A percentile compares a stretch with the other conserved stretches of the same genome.
Conservation (phyloP, 805 yeast genomes). For the Geotrichum ghanense region DNA sequence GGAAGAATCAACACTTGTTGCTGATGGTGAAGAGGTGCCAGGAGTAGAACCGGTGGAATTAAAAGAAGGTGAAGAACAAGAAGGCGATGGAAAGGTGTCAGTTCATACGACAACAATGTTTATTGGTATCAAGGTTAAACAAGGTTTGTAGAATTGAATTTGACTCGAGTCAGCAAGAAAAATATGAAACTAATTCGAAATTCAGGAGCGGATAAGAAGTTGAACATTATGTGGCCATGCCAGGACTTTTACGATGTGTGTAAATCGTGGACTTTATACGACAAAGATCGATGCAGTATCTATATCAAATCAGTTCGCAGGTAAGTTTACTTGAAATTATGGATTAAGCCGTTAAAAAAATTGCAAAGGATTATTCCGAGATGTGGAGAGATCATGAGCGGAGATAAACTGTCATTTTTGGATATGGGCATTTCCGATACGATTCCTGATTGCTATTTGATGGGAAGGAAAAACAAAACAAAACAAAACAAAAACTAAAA, state of each 20-base stretch:
- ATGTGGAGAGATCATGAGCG: too few species aligned
- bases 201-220: constrained; percentile 33
- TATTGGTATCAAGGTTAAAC: constrained; percentile 39
- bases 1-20: constrained; percentile 45
- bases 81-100: constrained; percentile 18
- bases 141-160: constrained; percentile 31
- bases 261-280: constrained; percentile 57
- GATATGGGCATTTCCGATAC: too few species aligned
- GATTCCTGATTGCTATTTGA: too few species aligned
- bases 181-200: constrained; percentile 12
- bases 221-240: constrained; percentile 84
- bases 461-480: too few species aligned
- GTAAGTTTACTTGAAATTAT: constrained; percentile 14
- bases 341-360: too few species aligned
- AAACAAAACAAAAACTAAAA: too few species aligned
- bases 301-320: constrained; percentile 63
- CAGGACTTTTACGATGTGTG: constrained; percentile 77
- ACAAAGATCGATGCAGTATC: constrained; percentile 47
- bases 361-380: too few species aligned
- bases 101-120: constrained; percentile 64
- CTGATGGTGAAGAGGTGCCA: constrained; percentile 49
- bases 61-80: constrained; percentile 17
- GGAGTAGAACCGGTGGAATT: constrained; percentile 3
- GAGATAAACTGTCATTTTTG: neutral
- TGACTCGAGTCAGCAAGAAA: constrained; percentile 37